Conservation (phyloP, 495 filamentous ascomycete genomes). For the Penicillium macrosclerotiorum region DNA sequence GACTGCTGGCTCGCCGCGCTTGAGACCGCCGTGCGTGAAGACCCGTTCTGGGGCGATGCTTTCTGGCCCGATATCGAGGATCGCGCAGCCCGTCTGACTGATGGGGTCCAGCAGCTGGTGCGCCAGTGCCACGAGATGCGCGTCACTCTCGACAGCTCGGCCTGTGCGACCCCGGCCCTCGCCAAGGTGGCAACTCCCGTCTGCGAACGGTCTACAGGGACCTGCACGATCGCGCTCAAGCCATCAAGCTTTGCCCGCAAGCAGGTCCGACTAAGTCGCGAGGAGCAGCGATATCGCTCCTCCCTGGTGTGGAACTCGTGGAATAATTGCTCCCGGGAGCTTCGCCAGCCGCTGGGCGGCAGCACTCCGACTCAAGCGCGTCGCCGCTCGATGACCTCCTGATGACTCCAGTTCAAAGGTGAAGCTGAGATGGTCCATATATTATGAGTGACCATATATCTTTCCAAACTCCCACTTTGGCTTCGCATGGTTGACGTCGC, state of each 20-base stretch:
- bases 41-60: conserved; percentile 56
- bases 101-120: conserved; percentile 54
- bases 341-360: conserved; percentile 22
- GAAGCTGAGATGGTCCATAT: too few species aligned
- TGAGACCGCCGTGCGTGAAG: conserved; percentile 50
- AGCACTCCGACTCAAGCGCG: conserved; percentile 18
- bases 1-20: conserved; percentile 56
- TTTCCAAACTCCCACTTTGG: too few species aligned
- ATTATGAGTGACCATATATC: not conserved
- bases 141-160: conserved; percentile 25
- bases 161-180: conserved; percentile 21
- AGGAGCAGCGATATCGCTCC: conserved; percentile 32
- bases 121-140: conserved; percentile 52
- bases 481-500: too few species aligned
- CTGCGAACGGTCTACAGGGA: conserved; percentile 14
- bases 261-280: conserved; percentile 31
- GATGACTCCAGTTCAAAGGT: conserved; percentile 1
- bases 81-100: conserved; percentile 48
- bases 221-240: conserved; percentile 29
- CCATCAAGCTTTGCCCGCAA: conserved; percentile 31
- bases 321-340: conserved; percentile 25
- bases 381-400: conserved; percentile 29
- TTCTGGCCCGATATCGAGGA: conserved; percentile 56
- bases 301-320: conserved; percentile 24
- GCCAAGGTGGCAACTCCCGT: conserved; percentile 14